These are phyloP conservation scores for Candida peoriensis DNA, from an alignment of 805 yeast genomes.

Conservation along the genomic window DNA sequence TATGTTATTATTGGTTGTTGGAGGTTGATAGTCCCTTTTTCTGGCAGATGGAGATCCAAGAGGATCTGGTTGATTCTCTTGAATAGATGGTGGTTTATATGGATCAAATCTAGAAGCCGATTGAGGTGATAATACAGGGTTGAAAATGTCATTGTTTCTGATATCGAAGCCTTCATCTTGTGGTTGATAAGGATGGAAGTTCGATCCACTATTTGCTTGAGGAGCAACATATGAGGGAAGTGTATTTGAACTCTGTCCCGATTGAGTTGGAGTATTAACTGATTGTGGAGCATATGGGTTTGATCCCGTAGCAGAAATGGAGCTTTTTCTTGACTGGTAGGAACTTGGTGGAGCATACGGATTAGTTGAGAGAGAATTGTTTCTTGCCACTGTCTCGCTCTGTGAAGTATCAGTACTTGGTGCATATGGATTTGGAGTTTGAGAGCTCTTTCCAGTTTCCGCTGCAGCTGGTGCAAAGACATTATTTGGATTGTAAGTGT, in stretches of 20 bases:
- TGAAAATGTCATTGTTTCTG: no score
- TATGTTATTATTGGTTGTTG: constrained; percentile 16
- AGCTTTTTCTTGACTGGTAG: background rate
- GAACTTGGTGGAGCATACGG: constrained; percentile 4
- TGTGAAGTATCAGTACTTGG: constrained; percentile 1
- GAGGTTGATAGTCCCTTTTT: constrained; percentile 22
- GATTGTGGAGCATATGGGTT: constrained; percentile 7
- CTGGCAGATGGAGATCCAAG: constrained; percentile 24
- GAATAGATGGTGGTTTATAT: constrained; percentile 6
- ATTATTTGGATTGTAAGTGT: no score
- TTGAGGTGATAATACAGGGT: no score
- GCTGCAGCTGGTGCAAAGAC: no score
- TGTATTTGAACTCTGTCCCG: constrained; percentile 7
- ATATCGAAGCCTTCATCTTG: no score
- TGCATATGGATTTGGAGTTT: no score
- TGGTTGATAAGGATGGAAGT: constrained; percentile 8
- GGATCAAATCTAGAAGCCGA: constrained; percentile 11
- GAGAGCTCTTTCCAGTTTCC: no score
- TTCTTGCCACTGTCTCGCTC: no score
- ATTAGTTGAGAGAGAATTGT: constrained; percentile 2
- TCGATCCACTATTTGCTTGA: constrained; percentile 2
- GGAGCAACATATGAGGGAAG: background rate
- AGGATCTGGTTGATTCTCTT: constrained; percentile 4
- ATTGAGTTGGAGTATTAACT: background rate
- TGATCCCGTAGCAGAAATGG: background rate